phyloP scores from a whole-genome alignment of 176 grass and related monocot genomes.

The Typha latifolia region DNA sequence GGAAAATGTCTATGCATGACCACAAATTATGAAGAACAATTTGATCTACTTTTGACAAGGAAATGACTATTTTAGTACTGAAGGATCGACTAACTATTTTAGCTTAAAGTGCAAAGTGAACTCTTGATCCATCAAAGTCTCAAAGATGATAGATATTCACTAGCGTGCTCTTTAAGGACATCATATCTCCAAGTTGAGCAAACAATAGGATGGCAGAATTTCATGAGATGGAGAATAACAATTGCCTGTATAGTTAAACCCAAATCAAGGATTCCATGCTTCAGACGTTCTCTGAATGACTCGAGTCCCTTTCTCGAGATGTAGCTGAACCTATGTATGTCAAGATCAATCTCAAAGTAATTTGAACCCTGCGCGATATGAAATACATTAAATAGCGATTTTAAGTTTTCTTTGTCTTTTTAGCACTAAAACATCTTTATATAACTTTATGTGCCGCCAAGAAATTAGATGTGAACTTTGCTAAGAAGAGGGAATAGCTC shows the following conservation, averaged over 20 bases:
- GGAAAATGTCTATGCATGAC: too few relatives aligned
- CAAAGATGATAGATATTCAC: too few relatives aligned
- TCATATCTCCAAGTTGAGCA: background rate
- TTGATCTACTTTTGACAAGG: too few relatives aligned
- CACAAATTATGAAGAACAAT: too few relatives aligned
- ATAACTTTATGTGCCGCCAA: background rate
- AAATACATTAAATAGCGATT: background rate
- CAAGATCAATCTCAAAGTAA: conserved; percentile 95
- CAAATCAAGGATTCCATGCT: conserved; percentile 80
- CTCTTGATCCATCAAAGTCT: too few relatives aligned
- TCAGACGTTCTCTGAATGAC: conserved; percentile 69
- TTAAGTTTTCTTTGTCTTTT: too few relatives aligned
- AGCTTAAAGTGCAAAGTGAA: too few relatives aligned
- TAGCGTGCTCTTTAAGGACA: too few relatives aligned
- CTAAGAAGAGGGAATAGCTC: too few relatives aligned
- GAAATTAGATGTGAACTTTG: background rate
- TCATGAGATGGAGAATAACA: background rate
- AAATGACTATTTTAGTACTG: too few relatives aligned
- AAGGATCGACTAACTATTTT: too few relatives aligned
- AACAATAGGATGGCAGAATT: background rate
- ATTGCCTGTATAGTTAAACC: conserved; percentile 85
- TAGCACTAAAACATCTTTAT: too few relatives aligned
- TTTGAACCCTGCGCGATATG: conserved; percentile 57
- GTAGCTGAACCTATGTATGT: conserved; percentile 94
- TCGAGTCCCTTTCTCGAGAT: conserved; percentile 89